Percentiles rank a stretch among this genome's conserved stretches.
Conservation (phyloP, 495 filamentous ascomycete species). For the Lepidopterella palustris region DNA sequence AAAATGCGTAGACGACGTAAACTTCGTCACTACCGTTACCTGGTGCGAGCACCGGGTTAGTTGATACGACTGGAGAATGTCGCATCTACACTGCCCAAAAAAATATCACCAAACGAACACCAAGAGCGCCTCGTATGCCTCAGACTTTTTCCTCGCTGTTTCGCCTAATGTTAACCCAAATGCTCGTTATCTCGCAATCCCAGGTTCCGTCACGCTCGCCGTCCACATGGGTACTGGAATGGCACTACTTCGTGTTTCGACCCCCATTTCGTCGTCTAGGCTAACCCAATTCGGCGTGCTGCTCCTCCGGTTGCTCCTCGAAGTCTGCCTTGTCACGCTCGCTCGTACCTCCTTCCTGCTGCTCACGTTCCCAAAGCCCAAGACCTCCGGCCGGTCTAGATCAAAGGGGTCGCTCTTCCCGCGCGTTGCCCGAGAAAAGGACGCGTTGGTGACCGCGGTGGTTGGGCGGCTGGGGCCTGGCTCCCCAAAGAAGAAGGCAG, state of each 20-base stretch:
- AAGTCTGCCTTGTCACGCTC: slow-evolving; percentile 25
- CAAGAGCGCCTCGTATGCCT: no score
- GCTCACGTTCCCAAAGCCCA: slow-evolving; percentile 18
- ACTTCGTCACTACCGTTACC: no score
- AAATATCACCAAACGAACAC: no score
- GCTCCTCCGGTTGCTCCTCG: slow-evolving; percentile 13
- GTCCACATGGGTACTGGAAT: no score
- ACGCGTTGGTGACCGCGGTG: slow-evolving; percentile 12
- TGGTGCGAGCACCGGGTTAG: no score
- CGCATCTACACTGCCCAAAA: no score
- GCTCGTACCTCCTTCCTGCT: slow-evolving; percentile 15
- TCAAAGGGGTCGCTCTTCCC: slow-evolving; percentile 27
- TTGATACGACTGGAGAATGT: no score
- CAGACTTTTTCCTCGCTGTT: no score
- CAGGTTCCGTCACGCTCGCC: no score
- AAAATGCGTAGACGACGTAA: no score
- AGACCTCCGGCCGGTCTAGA: slow-evolving; percentile 24
- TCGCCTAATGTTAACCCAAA: no score
- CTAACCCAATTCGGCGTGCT: slow-evolving; percentile 24
- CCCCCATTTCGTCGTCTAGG: slow-evolving; percentile 9
- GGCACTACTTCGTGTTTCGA: background rate
- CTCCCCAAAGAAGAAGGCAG: slow-evolving; percentile 18
- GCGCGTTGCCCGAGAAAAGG: slow-evolving; percentile 1
- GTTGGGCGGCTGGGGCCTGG: slow-evolving; percentile 25
- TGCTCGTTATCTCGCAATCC: no score